These are phyloP conservation scores for Xerocomus tenax DNA, from an alignment of 1,284 basidiomycete species.

Conservation along the genomic window DNA sequence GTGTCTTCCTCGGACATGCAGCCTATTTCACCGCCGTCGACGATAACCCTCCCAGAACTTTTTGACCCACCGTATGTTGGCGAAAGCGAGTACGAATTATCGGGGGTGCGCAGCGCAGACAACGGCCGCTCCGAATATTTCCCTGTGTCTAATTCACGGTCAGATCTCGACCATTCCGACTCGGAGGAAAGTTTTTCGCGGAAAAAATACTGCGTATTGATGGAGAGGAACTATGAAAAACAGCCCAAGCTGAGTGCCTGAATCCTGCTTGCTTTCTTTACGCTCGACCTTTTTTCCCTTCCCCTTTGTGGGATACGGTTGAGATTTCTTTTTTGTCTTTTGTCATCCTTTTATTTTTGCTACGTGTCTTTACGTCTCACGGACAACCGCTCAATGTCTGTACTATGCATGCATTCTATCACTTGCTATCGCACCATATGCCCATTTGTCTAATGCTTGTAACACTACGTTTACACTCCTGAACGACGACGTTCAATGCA, in stretches of 20 bases:
- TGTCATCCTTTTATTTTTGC: neutral
- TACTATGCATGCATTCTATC: conserved; percentile 26
- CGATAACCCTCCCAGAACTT: conserved; percentile 28
- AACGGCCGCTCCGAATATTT: conserved; percentile 32
- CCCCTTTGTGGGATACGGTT: neutral
- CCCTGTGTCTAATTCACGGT: conserved; percentile 38
- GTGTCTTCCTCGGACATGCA: conserved; percentile 33
- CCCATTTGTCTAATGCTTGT: conserved; percentile 29
- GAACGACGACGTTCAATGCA: conserved; percentile 16
- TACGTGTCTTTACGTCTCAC: conserved; percentile 18
- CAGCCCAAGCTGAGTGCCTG: conserved; percentile 25
- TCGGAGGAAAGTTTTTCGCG: conserved; percentile 21
- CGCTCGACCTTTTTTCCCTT: conserved; percentile 2
- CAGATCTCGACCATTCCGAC: conserved; percentile 30
- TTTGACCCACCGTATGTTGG: conserved; percentile 20
- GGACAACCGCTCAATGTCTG: conserved; percentile 22
- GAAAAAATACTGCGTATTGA: conserved; percentile 22
- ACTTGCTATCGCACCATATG: conserved; percentile 20
- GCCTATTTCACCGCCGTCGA: conserved; percentile 29
- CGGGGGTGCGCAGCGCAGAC: conserved; percentile 19
- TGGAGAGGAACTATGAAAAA: conserved; percentile 25
- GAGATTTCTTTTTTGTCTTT: neutral
- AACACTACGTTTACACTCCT: conserved; percentile 20
- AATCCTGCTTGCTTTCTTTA: conserved; percentile 8
- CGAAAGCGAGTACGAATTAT: conserved; percentile 26